These are phyloP conservation scores for Pilatotrama ljubarskyi DNA, from an alignment of 768 basidiomycete species.

Conservation along the genomic window DNA sequence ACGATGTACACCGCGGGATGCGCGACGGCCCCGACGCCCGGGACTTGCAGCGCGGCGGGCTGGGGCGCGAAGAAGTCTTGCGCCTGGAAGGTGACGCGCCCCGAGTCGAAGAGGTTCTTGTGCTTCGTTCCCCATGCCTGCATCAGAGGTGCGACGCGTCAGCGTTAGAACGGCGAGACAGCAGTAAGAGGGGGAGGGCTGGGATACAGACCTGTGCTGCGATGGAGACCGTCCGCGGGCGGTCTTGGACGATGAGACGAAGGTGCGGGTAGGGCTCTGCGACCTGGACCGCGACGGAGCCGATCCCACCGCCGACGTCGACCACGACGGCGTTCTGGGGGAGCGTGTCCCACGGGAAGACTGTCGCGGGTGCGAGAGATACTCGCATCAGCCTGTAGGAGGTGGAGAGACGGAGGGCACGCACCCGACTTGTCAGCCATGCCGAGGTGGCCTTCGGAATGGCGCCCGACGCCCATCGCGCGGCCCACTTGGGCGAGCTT, in stretches of 20 bases:
- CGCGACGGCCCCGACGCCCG: neutral
- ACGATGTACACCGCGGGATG: constrained; percentile 5
- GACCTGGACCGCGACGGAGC: constrained; percentile 14
- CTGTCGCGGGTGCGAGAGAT: too few species aligned
- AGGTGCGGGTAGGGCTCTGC: constrained; percentile 14
- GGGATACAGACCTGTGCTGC: constrained; percentile 27
- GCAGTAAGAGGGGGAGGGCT: neutral
- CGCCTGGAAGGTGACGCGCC: constrained; percentile 1
- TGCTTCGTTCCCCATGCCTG: constrained; percentile 1
- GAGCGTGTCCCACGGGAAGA: constrained; percentile 18
- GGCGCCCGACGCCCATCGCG: constrained; percentile 64
- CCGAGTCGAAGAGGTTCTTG: constrained; percentile 6
- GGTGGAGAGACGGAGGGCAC: neutral
- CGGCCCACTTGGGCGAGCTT: constrained; percentile 63
- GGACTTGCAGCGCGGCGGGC: neutral
- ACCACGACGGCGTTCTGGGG: constrained; percentile 5
- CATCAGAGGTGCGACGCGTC: neutral
- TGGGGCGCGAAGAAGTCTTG: constrained; percentile 16
- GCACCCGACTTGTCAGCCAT: constrained; percentile 1
- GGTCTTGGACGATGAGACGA: constrained; percentile 14
- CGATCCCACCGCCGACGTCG: constrained; percentile 23
- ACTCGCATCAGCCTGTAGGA: too few species aligned
- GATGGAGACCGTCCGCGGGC: constrained; percentile 31
- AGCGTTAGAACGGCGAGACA: neutral
- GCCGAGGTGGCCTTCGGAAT: constrained; percentile 47